Evolutionary conservation across 371 early-diverging fungal genomes (phyloP).

Genomic region (Haplosporangium sp.): DNA sequence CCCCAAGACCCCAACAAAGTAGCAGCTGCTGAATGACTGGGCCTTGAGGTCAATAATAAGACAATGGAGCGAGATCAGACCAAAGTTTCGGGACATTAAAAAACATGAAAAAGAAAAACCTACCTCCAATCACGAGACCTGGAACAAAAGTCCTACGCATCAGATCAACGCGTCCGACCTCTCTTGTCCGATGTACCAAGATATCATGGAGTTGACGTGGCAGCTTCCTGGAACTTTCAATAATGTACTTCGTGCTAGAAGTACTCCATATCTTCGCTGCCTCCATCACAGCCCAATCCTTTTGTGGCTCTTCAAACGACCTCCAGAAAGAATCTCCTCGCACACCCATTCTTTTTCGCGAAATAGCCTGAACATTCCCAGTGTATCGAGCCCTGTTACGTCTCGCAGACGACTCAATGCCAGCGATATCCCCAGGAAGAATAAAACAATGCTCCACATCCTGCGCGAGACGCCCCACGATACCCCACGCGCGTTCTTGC

Average conservation of each 20-base stretch:
- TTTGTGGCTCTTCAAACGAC: conserved; percentile 4
- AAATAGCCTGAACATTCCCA: no score
- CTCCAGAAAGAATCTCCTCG: conserved; percentile 19
- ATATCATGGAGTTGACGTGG: conserved; percentile 28
- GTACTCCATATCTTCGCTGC: conserved; percentile 18
- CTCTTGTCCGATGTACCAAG: conserved; percentile 12
- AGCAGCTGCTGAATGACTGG: no score
- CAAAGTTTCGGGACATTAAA: no score
- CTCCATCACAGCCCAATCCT: conserved; percentile 15
- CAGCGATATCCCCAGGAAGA: conserved; percentile 18
- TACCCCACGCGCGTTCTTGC: conserved; percentile 21
- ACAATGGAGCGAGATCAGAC: no score
- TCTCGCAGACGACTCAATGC: conserved; percentile 13
- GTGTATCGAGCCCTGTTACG: conserved; percentile 10
- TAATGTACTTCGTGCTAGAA: conserved; percentile 4
- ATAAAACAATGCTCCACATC: conserved; percentile 15
- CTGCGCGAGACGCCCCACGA: conserved; percentile 18
- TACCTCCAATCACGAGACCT: conserved; percentile 28
- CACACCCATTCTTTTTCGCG: conserved; percentile 14
- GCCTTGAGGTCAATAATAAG: no score
- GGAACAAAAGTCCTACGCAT: conserved; percentile 21
- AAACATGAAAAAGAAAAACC: no score
- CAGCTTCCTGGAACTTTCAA: conserved; percentile 14
- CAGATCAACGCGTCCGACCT: conserved; percentile 20
- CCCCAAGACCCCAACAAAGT: no score